Evolutionary conservation across 2,329 filamentous ascomycete genomes (phyloP).

Genomic region (Phoma sp.): DNA sequence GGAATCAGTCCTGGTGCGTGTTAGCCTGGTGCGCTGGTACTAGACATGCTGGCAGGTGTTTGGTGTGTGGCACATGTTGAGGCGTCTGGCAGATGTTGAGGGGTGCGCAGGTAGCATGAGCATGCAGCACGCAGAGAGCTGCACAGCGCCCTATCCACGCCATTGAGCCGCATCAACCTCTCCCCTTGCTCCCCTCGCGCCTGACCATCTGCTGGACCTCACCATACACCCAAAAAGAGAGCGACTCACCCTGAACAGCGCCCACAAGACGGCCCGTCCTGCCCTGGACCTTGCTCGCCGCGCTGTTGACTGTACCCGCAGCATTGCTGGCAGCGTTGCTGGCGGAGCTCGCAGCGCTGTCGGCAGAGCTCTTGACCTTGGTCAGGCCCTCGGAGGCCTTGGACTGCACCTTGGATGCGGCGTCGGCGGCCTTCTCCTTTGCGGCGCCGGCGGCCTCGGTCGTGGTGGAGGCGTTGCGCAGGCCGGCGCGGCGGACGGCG

Average conservation of each 20-base stretch:
- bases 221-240: conserved; percentile 3
- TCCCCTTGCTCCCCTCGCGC: background rate
- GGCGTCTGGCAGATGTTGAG: no score
- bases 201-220: background rate
- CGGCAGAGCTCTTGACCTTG: conserved; percentile 79
- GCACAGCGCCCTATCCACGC: conserved; percentile 16
- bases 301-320: conserved; percentile 77
- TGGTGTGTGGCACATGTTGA: background rate
- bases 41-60: background rate
- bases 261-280: conserved; percentile 78
- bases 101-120: background rate
- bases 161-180: conserved; percentile 21
- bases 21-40: conserved; percentile 20
- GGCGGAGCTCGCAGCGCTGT: conserved; percentile 75
- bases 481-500: conserved; percentile 50
- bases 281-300: conserved; percentile 84
- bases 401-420: conserved; percentile 65
- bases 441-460: conserved; percentile 55
- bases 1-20: conserved; percentile 75
- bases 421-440: conserved; percentile 53
- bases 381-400: conserved; percentile 87
- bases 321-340: conserved; percentile 65
- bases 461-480: conserved; percentile 58
- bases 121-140: conserved; percentile 16
- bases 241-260: conserved; percentile 82